Percentiles rank a stretch among this genome's conserved stretches.
Evolutionary conservation across 2,329 filamentous ascomycete genomes (phyloP).

Genomic region (Colletotrichum eleusines): DNA sequence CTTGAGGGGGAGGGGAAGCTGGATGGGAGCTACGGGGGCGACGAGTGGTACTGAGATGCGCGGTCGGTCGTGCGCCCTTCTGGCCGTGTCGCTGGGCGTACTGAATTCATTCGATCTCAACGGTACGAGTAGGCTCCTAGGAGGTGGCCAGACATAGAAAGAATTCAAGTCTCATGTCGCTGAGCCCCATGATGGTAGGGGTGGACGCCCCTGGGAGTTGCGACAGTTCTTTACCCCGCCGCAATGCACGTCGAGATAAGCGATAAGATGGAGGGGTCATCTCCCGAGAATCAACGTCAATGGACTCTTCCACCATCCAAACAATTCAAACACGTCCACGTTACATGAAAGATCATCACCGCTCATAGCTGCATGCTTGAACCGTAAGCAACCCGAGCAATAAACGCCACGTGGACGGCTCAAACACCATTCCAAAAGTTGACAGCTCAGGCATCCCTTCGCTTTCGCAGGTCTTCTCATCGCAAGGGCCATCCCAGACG

Average conservation of each 20-base stretch:
- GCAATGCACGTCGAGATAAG: conserved; percentile 36
- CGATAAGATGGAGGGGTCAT: conserved; percentile 26
- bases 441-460: not conserved
- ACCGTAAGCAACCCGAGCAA: not conserved
- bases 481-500: not conserved
- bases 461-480: not conserved
- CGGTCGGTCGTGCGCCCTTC: not conserved
- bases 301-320: conserved; percentile 1
- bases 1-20: conserved; percentile 45
- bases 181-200: not conserved
- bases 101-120: not conserved
- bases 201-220: conserved; percentile 2
- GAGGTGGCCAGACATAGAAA: not conserved
- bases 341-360: conserved; percentile 19
- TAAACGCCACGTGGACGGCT: not conserved
- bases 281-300: conserved; percentile 6
- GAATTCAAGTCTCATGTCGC: conserved; percentile 2
- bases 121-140: too few species aligned
- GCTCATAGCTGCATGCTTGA: not conserved
- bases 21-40: conserved; percentile 41
- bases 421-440: not conserved
- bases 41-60: conserved; percentile 36
- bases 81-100: not conserved
- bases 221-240: conserved; percentile 37
- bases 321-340: not conserved